Base-by-base conservation (phyloP, 2,329 filamentous ascomycete species). In the Monilinia aucupariae region DNA sequence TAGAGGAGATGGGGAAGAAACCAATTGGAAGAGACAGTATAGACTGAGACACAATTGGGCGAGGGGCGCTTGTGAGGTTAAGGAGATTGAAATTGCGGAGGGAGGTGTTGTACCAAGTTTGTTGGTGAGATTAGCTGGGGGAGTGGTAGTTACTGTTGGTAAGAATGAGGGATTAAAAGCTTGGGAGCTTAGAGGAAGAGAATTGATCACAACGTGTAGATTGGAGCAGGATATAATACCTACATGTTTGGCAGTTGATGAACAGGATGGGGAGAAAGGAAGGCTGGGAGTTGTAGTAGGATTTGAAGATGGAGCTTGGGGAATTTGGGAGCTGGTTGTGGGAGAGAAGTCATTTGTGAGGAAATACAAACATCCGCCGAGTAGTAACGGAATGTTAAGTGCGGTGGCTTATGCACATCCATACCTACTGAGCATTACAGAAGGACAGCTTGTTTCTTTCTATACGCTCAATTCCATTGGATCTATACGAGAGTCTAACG, bases 11-110 rank as follows among this genome's bases (percentile, higher is more conserved):
- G 71, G 68, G 1, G 67, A 68, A 59, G 67, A 76, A 25, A 86
- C 83, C 53, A 85, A 94, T 72, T 97, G 92, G 92, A 96, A 96
- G 78, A 83, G 84, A 65, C 89, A 94, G 71, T 97, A 96, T 76
- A 91, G 88, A 71, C 80, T 97, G 56, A 83, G 90, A 52, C 89
- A 96, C 73, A 97, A 97, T 76, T 97, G 94, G 94, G 84, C 89
- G 1, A 85, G 82, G 66, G 94, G 93, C 0, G 86, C 84, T 68
- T 96, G 91, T 71, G 88, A 85, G 45, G 85, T 96, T 15, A 86
- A 89, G 43, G 90, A 96, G 74, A 83, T 97, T 45, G 65, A 64
- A n/a, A 66, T 74, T 20, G 66, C 64, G 37, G 81, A 86, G 59
- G 51, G 58, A 15, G 65, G 67, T 4, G 55, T 37, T n/a, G 64